Evolutionary conservation across 805 yeast species (phyloP).

Genomic region (Ogataea nitratoaversa): DNA sequence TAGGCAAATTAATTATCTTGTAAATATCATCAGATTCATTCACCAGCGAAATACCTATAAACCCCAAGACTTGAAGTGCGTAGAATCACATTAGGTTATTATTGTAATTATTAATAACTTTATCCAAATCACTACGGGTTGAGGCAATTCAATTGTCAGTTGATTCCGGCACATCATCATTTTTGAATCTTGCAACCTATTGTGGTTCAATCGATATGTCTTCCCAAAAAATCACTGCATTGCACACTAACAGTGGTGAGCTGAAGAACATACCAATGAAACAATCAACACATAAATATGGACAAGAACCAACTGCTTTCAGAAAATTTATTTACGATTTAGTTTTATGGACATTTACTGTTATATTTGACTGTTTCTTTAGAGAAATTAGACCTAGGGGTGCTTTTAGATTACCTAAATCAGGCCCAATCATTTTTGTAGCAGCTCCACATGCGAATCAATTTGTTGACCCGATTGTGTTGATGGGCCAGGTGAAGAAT

Average conservation of each 20-base stretch:
- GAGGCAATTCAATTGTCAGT: too few relatives aligned
- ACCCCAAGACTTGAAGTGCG: too few relatives aligned
- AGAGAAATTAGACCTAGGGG: slow-evolving; percentile 73
- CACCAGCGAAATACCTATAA: too few relatives aligned
- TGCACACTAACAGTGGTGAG: background rate
- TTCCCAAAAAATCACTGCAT: background rate
- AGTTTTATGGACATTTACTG: slow-evolving; percentile 43
- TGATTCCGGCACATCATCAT: too few relatives aligned
- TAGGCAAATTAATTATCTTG: too few relatives aligned
- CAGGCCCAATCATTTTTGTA: slow-evolving; percentile 69
- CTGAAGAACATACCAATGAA: background rate
- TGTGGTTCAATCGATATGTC: background rate
- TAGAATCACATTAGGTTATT: too few relatives aligned
- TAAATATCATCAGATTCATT: too few relatives aligned
- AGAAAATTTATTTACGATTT: slow-evolving; percentile 46
- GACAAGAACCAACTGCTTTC: slow-evolving; percentile 33
- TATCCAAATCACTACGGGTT: too few relatives aligned
- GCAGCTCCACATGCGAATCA: slow-evolving; percentile 88
- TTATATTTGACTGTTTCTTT: slow-evolving; percentile 57
- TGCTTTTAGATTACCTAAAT: slow-evolving; percentile 54
- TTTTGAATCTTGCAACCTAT: background rate
- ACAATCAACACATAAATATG: background rate
- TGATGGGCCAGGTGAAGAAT: slow-evolving; percentile 72
- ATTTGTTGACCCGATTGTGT: slow-evolving; percentile 69
- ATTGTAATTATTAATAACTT: too few relatives aligned